Base-by-base conservation (phyloP, 805 yeast genomes). In the Maudiozyma bulderi region DNA sequence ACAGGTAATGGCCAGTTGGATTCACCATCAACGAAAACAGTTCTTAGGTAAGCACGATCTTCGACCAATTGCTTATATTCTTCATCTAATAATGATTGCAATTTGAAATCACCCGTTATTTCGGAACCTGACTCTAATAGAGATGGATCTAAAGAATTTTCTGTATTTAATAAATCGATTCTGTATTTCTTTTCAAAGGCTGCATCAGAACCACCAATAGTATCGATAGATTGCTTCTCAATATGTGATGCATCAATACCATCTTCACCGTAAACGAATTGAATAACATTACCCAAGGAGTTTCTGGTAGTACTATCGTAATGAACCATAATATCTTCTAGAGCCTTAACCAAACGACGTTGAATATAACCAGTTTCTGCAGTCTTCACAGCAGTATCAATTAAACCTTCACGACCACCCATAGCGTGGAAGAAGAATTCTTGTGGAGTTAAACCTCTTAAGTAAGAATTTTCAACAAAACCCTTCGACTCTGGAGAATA, bases 341-440 rank as follows among this genome's bases (percentile, higher is more conserved):
- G 73, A 31, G 98, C 98, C 69, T 91, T 91, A 43, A 91, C 95
- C 67, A 91, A 74, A 78, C 98, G 91, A 76, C 98, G 91, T 73
- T 91, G 98, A 64, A 91, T 90, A 68, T 91, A 91, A 73, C 98
- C 98, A 30, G 98, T 90, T 72, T 91, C 98, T 2, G 99, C 98
- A 40, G 99, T 93, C 69, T 93, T 93, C 45, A 93, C 99, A 13
- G 99, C 99, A 48, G 99, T 93, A 77, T 93, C 99, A 67, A 93
- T 95, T 66, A 93, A 76, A 76, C 99, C 99, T 74, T 93, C 99
- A 78, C 99, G 88, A 75, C 99, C 99, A 64, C 99, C 98, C 96
- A 93, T 93, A 47, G 98, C 97, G 68, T 93, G 99, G 84, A 93
- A 93, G 68, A 93, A 90, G 69, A 93, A 93, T 69, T 93, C 99